Percentiles rank a stretch among this genome's conserved stretches.
Conservation (phyloP, 192 early-diverging fungal species). For the Linnemannia zychae region DNA sequence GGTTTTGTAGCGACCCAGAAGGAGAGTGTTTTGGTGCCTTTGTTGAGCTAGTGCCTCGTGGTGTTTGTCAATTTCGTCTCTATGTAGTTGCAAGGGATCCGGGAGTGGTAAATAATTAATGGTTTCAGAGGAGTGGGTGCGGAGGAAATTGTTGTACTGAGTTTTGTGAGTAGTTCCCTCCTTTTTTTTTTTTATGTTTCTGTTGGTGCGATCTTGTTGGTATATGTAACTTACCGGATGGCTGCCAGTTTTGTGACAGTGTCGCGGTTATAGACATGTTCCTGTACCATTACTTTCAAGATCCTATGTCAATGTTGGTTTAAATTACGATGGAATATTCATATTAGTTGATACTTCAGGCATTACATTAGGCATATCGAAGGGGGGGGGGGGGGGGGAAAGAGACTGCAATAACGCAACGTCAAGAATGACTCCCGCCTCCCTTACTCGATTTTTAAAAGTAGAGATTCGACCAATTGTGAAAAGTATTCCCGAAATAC, state of each 20-base stretch:
- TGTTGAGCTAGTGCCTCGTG: neutral
- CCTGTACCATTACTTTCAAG: conserved; percentile 5
- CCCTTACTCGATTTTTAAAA: conserved; percentile 40
- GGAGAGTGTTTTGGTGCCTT: conserved; percentile 14
- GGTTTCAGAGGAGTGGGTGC: no score
- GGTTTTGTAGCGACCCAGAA: conserved; percentile 30
- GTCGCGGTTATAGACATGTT: conserved; percentile 32
- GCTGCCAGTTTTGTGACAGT: conserved; percentile 1
- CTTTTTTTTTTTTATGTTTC: no score
- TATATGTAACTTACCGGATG: conserved; percentile 21
- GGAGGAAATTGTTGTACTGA: no score
- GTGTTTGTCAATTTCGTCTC: neutral
- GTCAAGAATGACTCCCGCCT: neutral
- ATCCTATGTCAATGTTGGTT: conserved; percentile 5
- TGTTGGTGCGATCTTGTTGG: neutral
- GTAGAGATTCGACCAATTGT: conserved; percentile 28
- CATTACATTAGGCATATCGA: no score
- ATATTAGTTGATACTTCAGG: no score
- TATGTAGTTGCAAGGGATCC: no score
- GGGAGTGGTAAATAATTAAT: no score
- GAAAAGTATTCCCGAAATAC: conserved; percentile 39
- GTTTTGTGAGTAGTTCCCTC: no score
- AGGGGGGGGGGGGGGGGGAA: no score
- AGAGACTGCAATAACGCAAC: no score
- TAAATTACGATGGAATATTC: no score